A percentile compares a stretch with the other conserved stretches of the same genome.
Evolutionary conservation across 805 yeast genomes (phyloP).

Genomic region (Starmerella scarabaei): DNA sequence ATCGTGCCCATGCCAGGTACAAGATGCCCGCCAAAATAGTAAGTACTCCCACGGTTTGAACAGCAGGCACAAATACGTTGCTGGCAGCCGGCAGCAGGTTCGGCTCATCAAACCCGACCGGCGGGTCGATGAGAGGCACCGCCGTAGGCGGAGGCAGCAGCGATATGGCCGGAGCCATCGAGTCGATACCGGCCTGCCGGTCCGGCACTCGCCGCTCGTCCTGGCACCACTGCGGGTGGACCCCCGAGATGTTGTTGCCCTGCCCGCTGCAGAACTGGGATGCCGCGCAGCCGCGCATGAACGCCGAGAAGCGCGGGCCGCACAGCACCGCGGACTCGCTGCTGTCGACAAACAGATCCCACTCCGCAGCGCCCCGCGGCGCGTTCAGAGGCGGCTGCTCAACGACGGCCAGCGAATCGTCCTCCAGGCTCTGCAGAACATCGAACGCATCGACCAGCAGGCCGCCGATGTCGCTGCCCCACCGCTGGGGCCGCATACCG

Average conservation of each 20-base stretch:
- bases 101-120: neutral
- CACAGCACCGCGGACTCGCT: slow-evolving; percentile 26
- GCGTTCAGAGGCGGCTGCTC: slow-evolving; percentile 28
- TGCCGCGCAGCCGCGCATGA: slow-evolving; percentile 52
- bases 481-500: slow-evolving; percentile 48
- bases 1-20: neutral
- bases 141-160: slow-evolving; percentile 7
- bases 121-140: slow-evolving; percentile 11
- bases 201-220: neutral
- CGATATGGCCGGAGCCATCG: neutral
- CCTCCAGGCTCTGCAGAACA: slow-evolving; percentile 26
- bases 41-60: neutral
- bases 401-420: slow-evolving; percentile 24
- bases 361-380: slow-evolving; percentile 4
- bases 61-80: neutral
- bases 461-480: slow-evolving; percentile 65
- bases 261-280: slow-evolving; percentile 18
- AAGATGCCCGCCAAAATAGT: neutral
- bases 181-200: neutral
- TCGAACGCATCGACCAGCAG: slow-evolving; percentile 72
- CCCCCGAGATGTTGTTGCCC: slow-evolving; percentile 15
- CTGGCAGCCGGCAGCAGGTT: neutral
- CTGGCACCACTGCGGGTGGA: slow-evolving; percentile 24
- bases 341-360: slow-evolving; percentile 53
- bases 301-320: slow-evolving; percentile 61